phyloP scores from a whole-genome alignment of 1,139 yeast species.

The Blastobotrys proliferans region DNA sequence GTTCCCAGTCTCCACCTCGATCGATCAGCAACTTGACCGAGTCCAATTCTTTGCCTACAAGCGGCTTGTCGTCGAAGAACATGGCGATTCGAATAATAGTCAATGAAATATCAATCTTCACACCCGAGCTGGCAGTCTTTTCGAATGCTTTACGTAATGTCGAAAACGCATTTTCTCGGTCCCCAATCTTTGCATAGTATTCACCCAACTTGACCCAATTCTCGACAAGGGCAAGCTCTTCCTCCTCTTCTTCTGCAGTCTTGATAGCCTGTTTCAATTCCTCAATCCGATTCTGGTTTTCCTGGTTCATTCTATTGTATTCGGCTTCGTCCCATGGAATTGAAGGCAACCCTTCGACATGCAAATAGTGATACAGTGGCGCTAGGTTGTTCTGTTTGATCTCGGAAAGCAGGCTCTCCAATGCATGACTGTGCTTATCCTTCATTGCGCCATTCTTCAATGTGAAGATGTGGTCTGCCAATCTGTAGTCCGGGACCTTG shows the following conservation, averaged over 20 bases:
- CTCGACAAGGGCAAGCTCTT: constrained; percentile 75
- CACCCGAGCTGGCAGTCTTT: constrained; percentile 79
- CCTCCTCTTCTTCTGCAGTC: constrained; percentile 84
- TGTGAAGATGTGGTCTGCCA: constrained; percentile 74
- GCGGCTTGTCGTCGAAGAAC: constrained; percentile 73
- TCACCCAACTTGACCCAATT: constrained; percentile 82
- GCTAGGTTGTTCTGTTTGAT: constrained; percentile 66
- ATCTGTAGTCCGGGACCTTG: constrained; percentile 49
- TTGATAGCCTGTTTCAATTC: constrained; percentile 60
- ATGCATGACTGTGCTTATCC: constrained; percentile 42
- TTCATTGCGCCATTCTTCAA: constrained; percentile 43
- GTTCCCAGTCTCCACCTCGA: constrained; percentile 99
- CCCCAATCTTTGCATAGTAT: constrained; percentile 81
- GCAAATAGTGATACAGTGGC: constrained; percentile 76
- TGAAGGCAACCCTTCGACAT: constrained; percentile 44
- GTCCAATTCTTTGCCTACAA: constrained; percentile 70
- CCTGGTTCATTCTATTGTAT: constrained; percentile 48
- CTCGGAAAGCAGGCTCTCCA: constrained; percentile 46
- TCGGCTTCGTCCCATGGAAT: constrained; percentile 54
- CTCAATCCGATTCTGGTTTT: constrained; percentile 53
- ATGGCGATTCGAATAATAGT: constrained; percentile 83
- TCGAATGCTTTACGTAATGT: constrained; percentile 74
- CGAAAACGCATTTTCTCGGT: constrained; percentile 65
- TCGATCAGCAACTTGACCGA: constrained; percentile 73
- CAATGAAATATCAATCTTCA: constrained; percentile 80